Conservation (phyloP, 2,329 filamentous ascomycete species). For the Colletotrichum gloeosporioides region DNA sequence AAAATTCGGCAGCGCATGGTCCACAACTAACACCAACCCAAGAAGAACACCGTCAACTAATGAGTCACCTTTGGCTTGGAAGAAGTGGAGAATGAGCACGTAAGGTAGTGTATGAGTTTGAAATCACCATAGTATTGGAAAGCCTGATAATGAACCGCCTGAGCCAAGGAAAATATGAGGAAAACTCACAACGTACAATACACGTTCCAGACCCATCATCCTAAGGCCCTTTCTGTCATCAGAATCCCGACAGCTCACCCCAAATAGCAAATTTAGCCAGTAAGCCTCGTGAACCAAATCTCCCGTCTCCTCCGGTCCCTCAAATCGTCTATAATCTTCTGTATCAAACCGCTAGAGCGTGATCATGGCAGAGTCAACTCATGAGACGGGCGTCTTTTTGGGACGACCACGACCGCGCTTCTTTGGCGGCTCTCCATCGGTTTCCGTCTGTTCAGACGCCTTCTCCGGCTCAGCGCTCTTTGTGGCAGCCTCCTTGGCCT, state of each 20-base stretch:
- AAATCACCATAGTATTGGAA: background rate
- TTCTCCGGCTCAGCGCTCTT: background rate
- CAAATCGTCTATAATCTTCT: background rate
- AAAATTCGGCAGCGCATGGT: too few species aligned
- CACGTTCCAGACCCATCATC: background rate
- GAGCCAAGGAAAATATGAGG: background rate
- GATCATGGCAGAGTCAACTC: fast-evolving
- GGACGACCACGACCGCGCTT: constrained; percentile 18
- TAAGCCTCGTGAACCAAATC: background rate
- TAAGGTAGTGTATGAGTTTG: background rate
- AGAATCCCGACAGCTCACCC: background rate
- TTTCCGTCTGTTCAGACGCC: background rate
- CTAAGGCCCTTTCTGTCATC: background rate
- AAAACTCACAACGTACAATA: background rate
- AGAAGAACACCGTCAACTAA: too few species aligned
- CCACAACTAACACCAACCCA: too few species aligned
- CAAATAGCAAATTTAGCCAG: background rate
- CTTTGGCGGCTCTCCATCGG: constrained; percentile 1
- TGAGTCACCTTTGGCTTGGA: too few species aligned
- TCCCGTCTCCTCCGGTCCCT: background rate
- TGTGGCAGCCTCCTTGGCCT: background rate
- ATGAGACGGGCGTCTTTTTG: background rate
- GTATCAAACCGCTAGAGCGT: too few species aligned
- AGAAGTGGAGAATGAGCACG: too few species aligned
- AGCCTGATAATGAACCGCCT: background rate